These are phyloP conservation scores for Hortaea sp. DNA, from an alignment of 2,329 filamentous ascomycete genomes.

Conservation along the genomic window DNA sequence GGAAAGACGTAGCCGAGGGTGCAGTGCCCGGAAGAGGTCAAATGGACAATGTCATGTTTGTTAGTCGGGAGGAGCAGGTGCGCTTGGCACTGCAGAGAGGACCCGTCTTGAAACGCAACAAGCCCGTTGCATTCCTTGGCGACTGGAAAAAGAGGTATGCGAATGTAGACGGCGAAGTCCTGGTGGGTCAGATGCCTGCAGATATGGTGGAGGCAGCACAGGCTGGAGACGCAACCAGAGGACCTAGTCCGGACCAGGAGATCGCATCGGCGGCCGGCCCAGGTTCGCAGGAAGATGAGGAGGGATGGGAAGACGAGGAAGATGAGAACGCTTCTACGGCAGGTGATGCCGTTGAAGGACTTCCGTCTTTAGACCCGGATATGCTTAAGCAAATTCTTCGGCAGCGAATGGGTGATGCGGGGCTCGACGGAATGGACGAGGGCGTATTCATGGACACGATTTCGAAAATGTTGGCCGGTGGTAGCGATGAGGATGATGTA, in stretches of 20 bases:
- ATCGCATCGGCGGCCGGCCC: constrained; percentile 1
- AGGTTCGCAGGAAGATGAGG: constrained; percentile 5
- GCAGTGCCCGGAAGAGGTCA: constrained; percentile 9
- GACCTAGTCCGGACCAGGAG: constrained; percentile 3
- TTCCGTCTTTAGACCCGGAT: constrained; percentile 26
- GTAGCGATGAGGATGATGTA: constrained; percentile 31
- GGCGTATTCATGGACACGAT: constrained; percentile 33
- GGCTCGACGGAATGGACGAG: constrained; percentile 31
- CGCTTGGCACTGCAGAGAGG: constrained; percentile 2
- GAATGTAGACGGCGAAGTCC: constrained; percentile 13
- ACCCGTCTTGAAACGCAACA: constrained; percentile 15
- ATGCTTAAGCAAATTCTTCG: constrained; percentile 26
- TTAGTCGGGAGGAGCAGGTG: constrained; percentile 12
- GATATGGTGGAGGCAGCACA: constrained; percentile 22
- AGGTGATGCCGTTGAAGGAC: constrained; percentile 9
- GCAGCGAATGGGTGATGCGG: constrained; percentile 20
- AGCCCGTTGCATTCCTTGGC: constrained; percentile 31
- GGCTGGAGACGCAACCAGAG: constrained; percentile 8
- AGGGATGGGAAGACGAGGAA: constrained; percentile 11
- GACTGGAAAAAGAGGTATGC: constrained; percentile 35
- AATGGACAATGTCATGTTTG: constrained; percentile 15
- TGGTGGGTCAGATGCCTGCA: constrained; percentile 16
- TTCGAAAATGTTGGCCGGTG: constrained; percentile 34
- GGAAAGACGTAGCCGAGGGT: constrained; percentile 1
- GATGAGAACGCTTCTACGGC: constrained; percentile 11